A percentile compares a stretch with the other conserved stretches of the same genome.
These are phyloP conservation scores for Mortierella hygrophila DNA, from an alignment of 192 early-diverging fungal genomes.

Conservation along the genomic window DNA sequence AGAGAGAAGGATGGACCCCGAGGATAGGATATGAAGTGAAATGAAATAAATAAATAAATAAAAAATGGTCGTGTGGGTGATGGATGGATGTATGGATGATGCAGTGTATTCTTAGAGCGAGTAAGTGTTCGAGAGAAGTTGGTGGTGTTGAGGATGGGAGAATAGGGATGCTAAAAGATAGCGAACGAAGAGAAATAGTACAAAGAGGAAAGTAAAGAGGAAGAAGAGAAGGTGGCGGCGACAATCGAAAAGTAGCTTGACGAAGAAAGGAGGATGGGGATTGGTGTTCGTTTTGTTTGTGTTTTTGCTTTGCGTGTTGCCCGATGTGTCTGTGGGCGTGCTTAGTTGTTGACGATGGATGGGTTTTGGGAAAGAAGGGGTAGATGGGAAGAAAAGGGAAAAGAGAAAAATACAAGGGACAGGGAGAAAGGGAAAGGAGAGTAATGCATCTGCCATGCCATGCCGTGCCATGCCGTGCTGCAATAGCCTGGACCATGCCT, in stretches of 20 bases:
- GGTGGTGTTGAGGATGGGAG: background rate
- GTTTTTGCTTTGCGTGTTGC: background rate
- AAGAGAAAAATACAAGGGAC: background rate
- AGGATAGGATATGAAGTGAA: background rate
- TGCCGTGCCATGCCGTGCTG: slow-evolving; percentile 1
- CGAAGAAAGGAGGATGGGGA: background rate
- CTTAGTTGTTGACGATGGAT: background rate
- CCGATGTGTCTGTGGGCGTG: slow-evolving; percentile 3
- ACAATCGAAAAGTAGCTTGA: background rate
- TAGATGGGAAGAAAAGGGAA: background rate
- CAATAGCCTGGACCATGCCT: slow-evolving; percentile 1
- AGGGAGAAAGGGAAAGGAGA: background rate
- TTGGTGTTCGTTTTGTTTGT: background rate
- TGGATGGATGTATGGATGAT: background rate
- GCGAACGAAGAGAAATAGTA: background rate
- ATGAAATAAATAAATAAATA: background rate
- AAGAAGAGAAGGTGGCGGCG: background rate
- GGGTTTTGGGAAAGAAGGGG: background rate
- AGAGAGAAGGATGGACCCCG: background rate
- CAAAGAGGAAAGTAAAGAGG: background rate
- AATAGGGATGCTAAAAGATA: background rate
- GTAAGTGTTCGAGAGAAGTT: background rate
- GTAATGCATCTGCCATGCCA: slow-evolving; percentile 10
- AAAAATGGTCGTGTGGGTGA: background rate
- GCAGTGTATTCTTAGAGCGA: background rate